These are phyloP conservation scores for Ustilago lituana DNA, from an alignment of 1,284 basidiomycete species.

Conservation along the genomic window DNA sequence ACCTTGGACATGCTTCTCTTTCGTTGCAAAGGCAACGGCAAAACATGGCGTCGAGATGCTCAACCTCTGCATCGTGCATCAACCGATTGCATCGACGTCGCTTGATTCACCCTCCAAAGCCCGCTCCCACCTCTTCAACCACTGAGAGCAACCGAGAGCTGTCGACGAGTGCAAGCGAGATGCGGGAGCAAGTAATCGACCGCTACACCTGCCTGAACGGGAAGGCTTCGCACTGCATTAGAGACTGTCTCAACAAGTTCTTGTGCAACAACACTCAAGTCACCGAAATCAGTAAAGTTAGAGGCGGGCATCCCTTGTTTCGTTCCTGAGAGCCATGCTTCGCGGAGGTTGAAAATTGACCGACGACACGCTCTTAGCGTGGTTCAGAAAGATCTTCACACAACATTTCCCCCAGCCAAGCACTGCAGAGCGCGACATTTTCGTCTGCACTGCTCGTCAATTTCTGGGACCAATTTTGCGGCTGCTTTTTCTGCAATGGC, in stretches of 20 bases:
- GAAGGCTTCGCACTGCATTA: neutral
- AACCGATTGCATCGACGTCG: constrained; percentile 1
- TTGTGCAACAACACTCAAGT: neutral
- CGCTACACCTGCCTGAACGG: constrained; percentile 18
- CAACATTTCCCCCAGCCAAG: constrained; percentile 28
- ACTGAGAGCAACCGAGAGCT: neutral
- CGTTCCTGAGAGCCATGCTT: constrained; percentile 15
- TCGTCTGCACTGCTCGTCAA: too few relatives aligned
- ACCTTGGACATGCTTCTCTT: too few relatives aligned
- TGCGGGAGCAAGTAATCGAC: neutral
- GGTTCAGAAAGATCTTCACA: constrained; percentile 26
- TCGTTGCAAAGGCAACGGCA: too few relatives aligned
- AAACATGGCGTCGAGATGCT: too few relatives aligned
- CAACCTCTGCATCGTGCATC: constrained; percentile 6
- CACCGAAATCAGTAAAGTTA: neutral
- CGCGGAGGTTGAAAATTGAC: constrained; percentile 32
- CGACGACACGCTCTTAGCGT: neutral
- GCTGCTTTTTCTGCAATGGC: neutral
- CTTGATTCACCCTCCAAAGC: constrained; percentile 4
- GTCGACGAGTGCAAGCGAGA: constrained; percentile 31
- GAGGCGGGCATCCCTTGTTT: constrained; percentile 19
- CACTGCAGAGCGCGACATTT: too few relatives aligned
- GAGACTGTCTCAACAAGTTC: constrained; percentile 16
- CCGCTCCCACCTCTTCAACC: neutral
- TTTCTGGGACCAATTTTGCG: too few relatives aligned